Conservation (phyloP, 495 filamentous ascomycete genomes). For the Aspergillus bridgeri region DNA sequence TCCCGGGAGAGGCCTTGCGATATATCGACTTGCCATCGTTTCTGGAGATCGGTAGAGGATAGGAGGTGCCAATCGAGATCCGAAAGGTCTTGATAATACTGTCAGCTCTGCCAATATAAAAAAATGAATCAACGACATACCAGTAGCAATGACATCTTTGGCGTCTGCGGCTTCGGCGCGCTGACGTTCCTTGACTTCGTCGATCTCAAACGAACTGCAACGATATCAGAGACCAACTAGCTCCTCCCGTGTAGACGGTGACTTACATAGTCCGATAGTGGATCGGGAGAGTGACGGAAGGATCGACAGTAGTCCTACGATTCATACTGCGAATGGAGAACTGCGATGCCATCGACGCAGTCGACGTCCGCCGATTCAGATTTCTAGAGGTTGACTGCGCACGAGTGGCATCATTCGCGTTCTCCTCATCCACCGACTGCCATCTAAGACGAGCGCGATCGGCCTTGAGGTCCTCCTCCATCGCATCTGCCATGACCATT, state of each 20-base stretch:
- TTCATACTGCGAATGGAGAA: conserved; percentile 3
- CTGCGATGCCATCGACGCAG: conserved; percentile 2
- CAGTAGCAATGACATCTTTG: conserved; percentile 2
- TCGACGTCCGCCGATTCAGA: neutral
- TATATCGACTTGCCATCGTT: conserved; percentile 48
- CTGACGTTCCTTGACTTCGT: conserved; percentile 5
- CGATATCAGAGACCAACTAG: neutral
- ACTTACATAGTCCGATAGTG: conserved; percentile 12
- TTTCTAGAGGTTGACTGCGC: neutral
- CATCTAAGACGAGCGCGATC: neutral
- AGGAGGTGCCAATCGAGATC: conserved; percentile 56
- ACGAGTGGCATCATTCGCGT: neutral
- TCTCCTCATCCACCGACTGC: neutral
- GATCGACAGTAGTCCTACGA: conserved; percentile 5
- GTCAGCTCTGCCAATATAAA: neutral
- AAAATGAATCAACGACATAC: neutral
- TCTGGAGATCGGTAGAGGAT: conserved; percentile 49
- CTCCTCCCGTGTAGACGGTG: neutral
- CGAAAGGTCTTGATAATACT: neutral
- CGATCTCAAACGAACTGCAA: conserved; percentile 9
- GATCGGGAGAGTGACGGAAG: conserved; percentile 9
- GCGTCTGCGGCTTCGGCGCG: conserved; percentile 1
- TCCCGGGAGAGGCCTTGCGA: conserved; percentile 49
- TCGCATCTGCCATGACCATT: neutral
- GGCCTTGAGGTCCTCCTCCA: neutral